phyloP scores from a whole-genome alignment of 1,139 yeast species.

The Lodderomyces theae region DNA sequence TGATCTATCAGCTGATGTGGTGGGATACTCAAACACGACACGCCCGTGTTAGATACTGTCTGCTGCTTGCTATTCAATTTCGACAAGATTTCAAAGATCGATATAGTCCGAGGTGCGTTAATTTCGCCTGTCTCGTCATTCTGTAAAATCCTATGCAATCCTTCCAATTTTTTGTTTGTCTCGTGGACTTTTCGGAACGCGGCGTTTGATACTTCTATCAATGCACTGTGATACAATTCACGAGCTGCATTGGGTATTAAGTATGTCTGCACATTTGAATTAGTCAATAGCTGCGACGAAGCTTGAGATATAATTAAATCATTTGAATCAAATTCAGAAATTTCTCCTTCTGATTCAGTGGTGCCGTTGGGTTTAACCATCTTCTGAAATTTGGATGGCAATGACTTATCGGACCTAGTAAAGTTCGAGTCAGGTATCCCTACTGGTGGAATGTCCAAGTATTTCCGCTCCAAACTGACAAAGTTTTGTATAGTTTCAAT shows the following conservation, averaged over 20 bases:
- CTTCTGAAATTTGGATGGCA: slow-evolving; percentile 22
- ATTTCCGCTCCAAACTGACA: slow-evolving; percentile 33
- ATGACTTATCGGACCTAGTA: slow-evolving; percentile 23
- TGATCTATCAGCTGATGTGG: slow-evolving; percentile 8
- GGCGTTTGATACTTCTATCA: slow-evolving; percentile 29
- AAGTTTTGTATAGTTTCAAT: slow-evolving; percentile 22
- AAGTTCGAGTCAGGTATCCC: slow-evolving; percentile 38
- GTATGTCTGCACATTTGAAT: slow-evolving; percentile 38
- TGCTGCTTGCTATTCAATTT: slow-evolving; percentile 13
- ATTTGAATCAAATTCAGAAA: slow-evolving; percentile 16
- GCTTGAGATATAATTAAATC: slow-evolving; percentile 40
- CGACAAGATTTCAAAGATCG: slow-evolving; percentile 47
- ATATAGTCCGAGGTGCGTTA: slow-evolving; percentile 45
- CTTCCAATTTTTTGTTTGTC: slow-evolving; percentile 43
- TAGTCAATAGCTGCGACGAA: slow-evolving; percentile 34
- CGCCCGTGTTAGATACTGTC: neutral
- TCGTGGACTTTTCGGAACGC: slow-evolving; percentile 33
- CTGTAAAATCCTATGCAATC: slow-evolving; percentile 55
- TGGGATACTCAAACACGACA: neutral
- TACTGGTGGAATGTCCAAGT: slow-evolving; percentile 35
- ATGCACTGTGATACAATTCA: slow-evolving; percentile 25
- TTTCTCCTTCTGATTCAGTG: slow-evolving; percentile 9
- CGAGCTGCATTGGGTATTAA: slow-evolving; percentile 38
- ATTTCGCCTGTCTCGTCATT: slow-evolving; percentile 39
- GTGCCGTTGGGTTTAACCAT: slow-evolving; percentile 1